Base-by-base conservation (phyloP, 768 basidiomycete species). In the Pseudohyphozyma bogoriensis region DNA sequence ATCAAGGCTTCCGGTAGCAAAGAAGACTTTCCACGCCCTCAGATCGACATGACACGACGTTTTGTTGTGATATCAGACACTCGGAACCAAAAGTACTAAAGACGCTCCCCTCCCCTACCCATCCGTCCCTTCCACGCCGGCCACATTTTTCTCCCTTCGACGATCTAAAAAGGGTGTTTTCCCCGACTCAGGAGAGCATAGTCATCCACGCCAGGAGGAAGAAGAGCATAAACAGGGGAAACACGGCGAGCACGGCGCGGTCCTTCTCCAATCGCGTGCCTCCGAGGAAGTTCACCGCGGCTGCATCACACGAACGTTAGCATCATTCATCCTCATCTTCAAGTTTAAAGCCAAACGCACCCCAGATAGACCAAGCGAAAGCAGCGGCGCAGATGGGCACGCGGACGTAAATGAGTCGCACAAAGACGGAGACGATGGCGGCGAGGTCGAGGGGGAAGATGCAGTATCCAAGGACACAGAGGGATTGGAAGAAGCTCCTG, bases 321-420 rank as follows among this genome's bases (percentile, higher is more conserved):
- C n/a, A n/a, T n/a, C n/a, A n/a, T n/a, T n/a, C n/a, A n/a, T n/a
- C n/a, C n/a, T n/a, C n/a, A n/a, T n/a, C n/a, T n/a, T n/a, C n/a
- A n/a, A n/a, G n/a, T n/a, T 51, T 32, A 52, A 40, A 20, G 33
- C 47, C 26, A 16, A 44, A 49, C 59, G 37, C 20, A 96, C 92
- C 93, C 90, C 91, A 97, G 59, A 95, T 86, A 73, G 85, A 89
- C 93, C 93, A 97, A 39, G 80, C 90, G 86, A 90, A 93, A 16
- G 89, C 86, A 24, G 84, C 78, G 31, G 93, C 73, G 47, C 90
- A 85, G 33, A 97, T 74, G 13, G 93, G 93, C 33, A 84, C 85
- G 58, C 93, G 82, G 59, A 97, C 78, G 76, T 86, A 95, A 51
- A 97, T 85, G 32, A 83, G 75, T 15, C 81, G 86, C 20, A 97